Evolutionary conservation across 2,329 filamentous ascomycete genomes (phyloP), one percentile per base, ranked within the genome.

Genomic region (Penicillium sp.): DNA sequence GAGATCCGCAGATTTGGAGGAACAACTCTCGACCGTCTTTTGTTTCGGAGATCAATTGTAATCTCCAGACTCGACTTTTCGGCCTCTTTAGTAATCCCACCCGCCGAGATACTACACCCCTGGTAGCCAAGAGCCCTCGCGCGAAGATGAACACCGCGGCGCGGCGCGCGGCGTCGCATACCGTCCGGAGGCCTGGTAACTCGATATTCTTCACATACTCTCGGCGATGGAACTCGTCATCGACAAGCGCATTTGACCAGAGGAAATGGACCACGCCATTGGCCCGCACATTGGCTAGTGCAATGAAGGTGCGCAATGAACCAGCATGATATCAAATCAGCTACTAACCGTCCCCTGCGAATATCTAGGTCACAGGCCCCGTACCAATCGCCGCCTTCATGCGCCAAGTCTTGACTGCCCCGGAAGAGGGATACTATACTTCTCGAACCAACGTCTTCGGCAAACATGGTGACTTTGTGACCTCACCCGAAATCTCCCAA

Each of bases 351-450:
- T 42, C 7, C 3, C 25, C 4, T 11, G 8, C 33, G 9, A n/a
- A 14, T 8, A 79, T 74, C 14, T 61, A 89, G 85, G 84, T 87
- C 36, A 97, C 94, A 10, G 94, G 94, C 0, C 92, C 94, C 4
- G 85, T 97, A 25, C 90, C 94, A 0, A 82, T 99, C 54, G 92
- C 94, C 5, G 87, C 90, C 46, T 99, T 92, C 72, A 99, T 99
- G 94, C 92, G 94, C 69, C 95, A 97, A 86, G 96, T 92, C 70
- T 83, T 99, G 57, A 99, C 94, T 0, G 89, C 89, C 10, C 89
- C 94, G 55, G 76, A 90, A 35, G 91, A 90, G 52, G 94, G 94
- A 48, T 99, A 99, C 76, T 99, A 99, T 74, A 97, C 91, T 0
- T 83, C 87, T 5, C 83, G 85, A 22, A 80, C 86, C 39, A 81